Evolutionary conservation across 208 protist species (phyloP).

Genomic region (Angomonas ambiguus): DNA sequence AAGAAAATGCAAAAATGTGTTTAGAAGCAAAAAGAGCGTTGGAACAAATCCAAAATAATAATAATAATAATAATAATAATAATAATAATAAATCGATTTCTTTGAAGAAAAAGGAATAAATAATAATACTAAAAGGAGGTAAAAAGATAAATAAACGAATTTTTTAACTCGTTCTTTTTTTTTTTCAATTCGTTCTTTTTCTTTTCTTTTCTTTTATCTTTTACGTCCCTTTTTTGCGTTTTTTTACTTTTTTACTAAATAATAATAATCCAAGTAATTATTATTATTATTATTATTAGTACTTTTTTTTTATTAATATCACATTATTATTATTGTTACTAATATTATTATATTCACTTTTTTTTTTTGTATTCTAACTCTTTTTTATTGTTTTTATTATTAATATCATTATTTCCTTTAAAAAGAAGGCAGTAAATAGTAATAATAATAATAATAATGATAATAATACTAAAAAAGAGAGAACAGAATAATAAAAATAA

Average conservation of each 20-base stretch:
- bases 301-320: no score
- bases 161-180: not conserved
- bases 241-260: conserved; percentile 9
- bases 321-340: not conserved
- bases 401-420: no score
- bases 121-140: not conserved
- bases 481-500: no score
- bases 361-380: not conserved
- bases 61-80: not conserved
- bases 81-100: no score
- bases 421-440: no score
- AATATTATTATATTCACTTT: not conserved
- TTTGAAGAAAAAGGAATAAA: no score
- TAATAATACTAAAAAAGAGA: no score
- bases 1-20: not conserved
- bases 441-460: no score
- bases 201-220: not conserved
- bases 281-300: not conserved
- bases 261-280: not conserved
- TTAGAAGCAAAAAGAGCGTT: not conserved
- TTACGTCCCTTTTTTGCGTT: not conserved
- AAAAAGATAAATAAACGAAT: not conserved
- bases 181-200: not conserved
- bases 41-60: not conserved
- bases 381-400: no score